Evolutionary conservation across 176 grass and related monocot genomes (phyloP), one percentile per base, ranked within the genome.

Genomic region (Paspalum vaginatum): DNA sequence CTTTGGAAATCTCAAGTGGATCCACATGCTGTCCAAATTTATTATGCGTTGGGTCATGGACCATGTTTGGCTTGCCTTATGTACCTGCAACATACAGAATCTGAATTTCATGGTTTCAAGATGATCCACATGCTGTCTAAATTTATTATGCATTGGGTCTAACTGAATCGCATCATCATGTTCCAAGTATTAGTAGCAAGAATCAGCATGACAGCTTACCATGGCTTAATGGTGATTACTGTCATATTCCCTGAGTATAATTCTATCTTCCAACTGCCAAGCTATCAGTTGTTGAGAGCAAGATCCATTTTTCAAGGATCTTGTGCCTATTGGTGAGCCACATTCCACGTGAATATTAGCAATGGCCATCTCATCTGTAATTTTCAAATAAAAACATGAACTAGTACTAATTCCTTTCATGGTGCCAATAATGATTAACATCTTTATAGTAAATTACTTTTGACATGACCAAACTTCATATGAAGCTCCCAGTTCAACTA

Each of bases 221-320:
- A 32, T 32, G 32, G 1, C 32, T 3, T 3, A 56, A 6, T 49
- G 2, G 13, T 54, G 41, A 26, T 15, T 89, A 26, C 9, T 76
- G 40, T 42, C 44, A 82, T 72, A 72, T 56, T 87, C 17, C 48
- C 24, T 83, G 47, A n/a, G 57, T 87, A 49, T 43, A 59, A 48
- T 60, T 60, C 57, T 21, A 26, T 12, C 57, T 20, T 54, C 70
- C 8, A 72, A 50, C 15, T 53, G 48, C 24, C 69, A 38, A 20
- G 14, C 8, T 72, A 48, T 87, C 54, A 42, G 39, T n/a, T 71
- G 63, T 26, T 41, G 44, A 59, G 21, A 72, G 48, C 74, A 78
- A 72, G 58, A 78, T 88, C 85, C 79, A 76, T 63, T 77, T 25
- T 47, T 21, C 21, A 76, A 52, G 51, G 77, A 86, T 74, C 25